Base-by-base conservation (phyloP, 2,329 filamentous ascomycete genomes). In the Aureobasidium sp. region DNA sequence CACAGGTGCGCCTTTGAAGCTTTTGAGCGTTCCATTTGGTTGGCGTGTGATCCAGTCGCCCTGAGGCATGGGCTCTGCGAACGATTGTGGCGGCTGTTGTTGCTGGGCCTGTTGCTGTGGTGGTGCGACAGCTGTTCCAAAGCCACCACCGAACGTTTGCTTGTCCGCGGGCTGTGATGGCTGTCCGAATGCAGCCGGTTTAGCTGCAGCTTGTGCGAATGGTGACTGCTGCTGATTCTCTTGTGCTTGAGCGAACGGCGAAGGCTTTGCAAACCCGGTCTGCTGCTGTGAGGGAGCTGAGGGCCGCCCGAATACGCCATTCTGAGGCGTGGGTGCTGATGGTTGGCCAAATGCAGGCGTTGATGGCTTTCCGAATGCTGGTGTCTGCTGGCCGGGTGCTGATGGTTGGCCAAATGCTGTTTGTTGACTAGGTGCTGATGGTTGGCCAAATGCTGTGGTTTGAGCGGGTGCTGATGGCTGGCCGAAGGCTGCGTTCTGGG, bases 301-400 rank as follows among this genome's bases (percentile, higher is more conserved):
- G 20, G 70, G 69, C 51, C 71, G 70, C 36, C 67, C 68, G 61
- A 71, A 71, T 3, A 67, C 63, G 34, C 62, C 65, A 9, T 63
- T 47, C 8, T 56, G 51, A 51, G 58, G 41, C 62, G 49, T 8
- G 3, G 49, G 34, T 27, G 34, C 51, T 41, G 51, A n/a, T 20
- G 51, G 14, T 36, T 41, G 51, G 2, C 36, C 22, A 41, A 68
- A 68, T 25, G 45, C 29, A 42, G 57, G 41, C n/a, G 51, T 17
- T 55, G 57, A 47, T 41, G 62, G 55, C 61, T 64, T 62, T 8
- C 63, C 64, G 60, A 66, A 66, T 8, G 34, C 51, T 27, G 49
- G 25, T n/a, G 34, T 15, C 15, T 42, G 34, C 14, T 39, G 31
- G 2, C 14, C 12, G 1, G 49, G 12, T 41, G 39, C 25, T 56